Conservation (phyloP, 805 yeast species). For the Allodekkera sacchari region DNA sequence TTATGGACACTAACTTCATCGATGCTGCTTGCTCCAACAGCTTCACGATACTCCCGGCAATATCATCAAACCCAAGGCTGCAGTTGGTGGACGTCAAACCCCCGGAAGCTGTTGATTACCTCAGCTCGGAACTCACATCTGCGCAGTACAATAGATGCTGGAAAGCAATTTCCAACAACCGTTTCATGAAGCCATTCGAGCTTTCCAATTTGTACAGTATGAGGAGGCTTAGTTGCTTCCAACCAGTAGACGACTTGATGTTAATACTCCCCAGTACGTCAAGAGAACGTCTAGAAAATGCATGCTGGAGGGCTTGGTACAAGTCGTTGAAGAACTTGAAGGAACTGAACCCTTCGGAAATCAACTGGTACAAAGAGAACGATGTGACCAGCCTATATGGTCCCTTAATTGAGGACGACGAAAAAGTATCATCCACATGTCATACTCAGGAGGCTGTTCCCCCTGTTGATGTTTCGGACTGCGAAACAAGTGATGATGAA, state of each 20-base stretch:
- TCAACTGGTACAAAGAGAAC: slow-evolving; percentile 47
- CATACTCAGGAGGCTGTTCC: neutral
- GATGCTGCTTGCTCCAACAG: slow-evolving; percentile 12
- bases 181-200: slow-evolving; percentile 27
- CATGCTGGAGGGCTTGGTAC: slow-evolving; percentile 95
- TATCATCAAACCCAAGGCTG: slow-evolving; percentile 11
- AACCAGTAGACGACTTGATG: slow-evolving; percentile 26
- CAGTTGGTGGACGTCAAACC: slow-evolving; percentile 9
- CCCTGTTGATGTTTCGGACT: neutral
- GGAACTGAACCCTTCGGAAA: slow-evolving; percentile 34
- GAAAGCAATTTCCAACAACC: slow-evolving; percentile 30
- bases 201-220: slow-evolving; percentile 20
- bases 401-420: slow-evolving; percentile 27
- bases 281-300: slow-evolving; percentile 55
- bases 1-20: slow-evolving; percentile 23
- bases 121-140: slow-evolving; percentile 28
- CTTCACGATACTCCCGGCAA: slow-evolving; percentile 18
- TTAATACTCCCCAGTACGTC: slow-evolving; percentile 27
- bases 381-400: slow-evolving; percentile 51
- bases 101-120: slow-evolving; percentile 32
- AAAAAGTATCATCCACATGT: no score
- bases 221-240: slow-evolving; percentile 13
- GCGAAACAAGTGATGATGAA: neutral
- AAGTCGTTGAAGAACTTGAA: slow-evolving; percentile 56
- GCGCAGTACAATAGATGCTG: slow-evolving; percentile 32